phyloP scores from a whole-genome alignment of 2,329 filamentous ascomycete genomes.

The Fusarium sp. region DNA sequence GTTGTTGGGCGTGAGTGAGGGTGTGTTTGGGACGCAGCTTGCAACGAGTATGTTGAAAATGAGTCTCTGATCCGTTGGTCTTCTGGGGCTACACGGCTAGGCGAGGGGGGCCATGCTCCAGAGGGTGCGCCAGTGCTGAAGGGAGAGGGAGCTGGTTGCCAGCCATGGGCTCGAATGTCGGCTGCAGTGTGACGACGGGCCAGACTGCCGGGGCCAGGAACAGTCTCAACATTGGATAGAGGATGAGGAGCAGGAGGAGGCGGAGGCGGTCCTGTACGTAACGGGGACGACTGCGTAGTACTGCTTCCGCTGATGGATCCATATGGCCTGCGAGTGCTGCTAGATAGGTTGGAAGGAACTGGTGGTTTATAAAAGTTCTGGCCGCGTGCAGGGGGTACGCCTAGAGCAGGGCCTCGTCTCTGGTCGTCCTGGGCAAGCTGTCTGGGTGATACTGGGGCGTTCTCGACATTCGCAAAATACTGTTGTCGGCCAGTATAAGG shows the following conservation, averaged over 20 bases:
- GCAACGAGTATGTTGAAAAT: slow-evolving; percentile 64
- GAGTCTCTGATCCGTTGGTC: slow-evolving; percentile 68
- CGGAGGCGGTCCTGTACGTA: slow-evolving; percentile 74
- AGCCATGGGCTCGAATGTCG: slow-evolving; percentile 90
- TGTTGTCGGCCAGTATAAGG: slow-evolving; percentile 73
- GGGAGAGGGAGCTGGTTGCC: slow-evolving; percentile 72
- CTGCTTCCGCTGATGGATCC: slow-evolving; percentile 84
- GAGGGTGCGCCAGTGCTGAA: slow-evolving; percentile 67
- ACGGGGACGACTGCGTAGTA: slow-evolving; percentile 73
- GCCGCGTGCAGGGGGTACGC: slow-evolving; percentile 67
- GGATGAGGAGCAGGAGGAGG: slow-evolving; percentile 73
- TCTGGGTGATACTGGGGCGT: slow-evolving; percentile 85
- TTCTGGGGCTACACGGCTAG: slow-evolving; percentile 59
- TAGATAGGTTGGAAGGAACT: slow-evolving; percentile 82
- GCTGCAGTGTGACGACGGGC: slow-evolving; percentile 91
- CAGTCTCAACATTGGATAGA: slow-evolving; percentile 68
- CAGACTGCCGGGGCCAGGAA: slow-evolving; percentile 75
- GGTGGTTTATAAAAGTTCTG: slow-evolving; percentile 77
- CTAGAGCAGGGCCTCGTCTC: slow-evolving; percentile 76
- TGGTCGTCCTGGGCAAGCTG: slow-evolving; percentile 88
- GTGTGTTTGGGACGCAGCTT: slow-evolving; percentile 52
- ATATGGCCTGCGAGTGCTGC: slow-evolving; percentile 80
- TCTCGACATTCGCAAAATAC: slow-evolving; percentile 75
- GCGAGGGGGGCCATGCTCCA: slow-evolving; percentile 65
- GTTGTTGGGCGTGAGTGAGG: slow-evolving; percentile 66